Base-by-base conservation (phyloP, 129 eudicot genomes). In the Apium graveolens region DNA sequence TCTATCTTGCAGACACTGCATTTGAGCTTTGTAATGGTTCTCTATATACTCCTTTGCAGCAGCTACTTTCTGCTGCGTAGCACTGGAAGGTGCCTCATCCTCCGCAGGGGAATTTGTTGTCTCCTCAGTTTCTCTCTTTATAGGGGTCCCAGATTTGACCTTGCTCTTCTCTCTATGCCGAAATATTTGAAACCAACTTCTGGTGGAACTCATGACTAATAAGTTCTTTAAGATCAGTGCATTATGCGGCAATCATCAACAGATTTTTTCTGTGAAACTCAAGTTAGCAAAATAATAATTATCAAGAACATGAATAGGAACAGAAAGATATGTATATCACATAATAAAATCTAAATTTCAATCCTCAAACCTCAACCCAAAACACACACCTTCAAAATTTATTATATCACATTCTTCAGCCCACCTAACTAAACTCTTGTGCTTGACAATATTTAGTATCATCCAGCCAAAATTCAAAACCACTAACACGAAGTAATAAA, bases 21-120 rank as follows among this genome's bases (percentile, higher is more conserved):
- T 78, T 44, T 78, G 81, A 43, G 75, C 57, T 66, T 78, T 78
- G 75, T 78, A 78, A 78, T 78, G 81, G 48, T 78, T 78, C 81
- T 78, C 81, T 63, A 78, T 78, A 24, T 78, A 78, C 75, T 78
- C 75, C 81, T 78, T 78, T 29, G 81, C 81, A 41, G 81, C 81
- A 66, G 81, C 81, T 31, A 78, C 81, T 70, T 78, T 78, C 63
- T 78, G 81, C 34, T 78, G 60, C 11, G 81, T 78, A 16, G 21
- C 62, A 66, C 39, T 78, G 63, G 81, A 78, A 20, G 81, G 81
- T 14, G 41, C 75, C 45, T 65, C 81, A 11, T 78, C 81, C 60
- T 78, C 81, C 13, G 17, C 21, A 8, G 34, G 24, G 42, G 46
- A 63, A 12, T 65, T 63, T 42, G 75, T 27, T 32, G 66, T 37